phyloP scores from a whole-genome alignment of 164 flowering plant genomes.

The Cinnamomum chago region DNA sequence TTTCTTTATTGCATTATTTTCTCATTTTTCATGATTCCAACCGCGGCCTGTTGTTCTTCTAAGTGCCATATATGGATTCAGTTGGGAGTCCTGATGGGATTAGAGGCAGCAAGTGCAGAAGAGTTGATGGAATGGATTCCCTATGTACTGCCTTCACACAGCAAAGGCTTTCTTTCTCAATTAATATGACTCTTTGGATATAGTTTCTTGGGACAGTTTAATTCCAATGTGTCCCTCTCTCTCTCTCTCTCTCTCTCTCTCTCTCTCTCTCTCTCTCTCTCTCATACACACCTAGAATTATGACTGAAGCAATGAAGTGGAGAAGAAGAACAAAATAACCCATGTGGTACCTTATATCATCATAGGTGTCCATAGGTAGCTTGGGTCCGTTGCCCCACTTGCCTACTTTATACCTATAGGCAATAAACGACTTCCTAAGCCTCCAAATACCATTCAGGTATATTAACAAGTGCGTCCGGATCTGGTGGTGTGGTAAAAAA shows the following conservation, averaged over 20 bases:
- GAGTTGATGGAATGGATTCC: background rate
- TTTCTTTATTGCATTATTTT: background rate
- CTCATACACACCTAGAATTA: background rate
- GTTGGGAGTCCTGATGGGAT: background rate
- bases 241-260: background rate
- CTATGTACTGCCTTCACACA: background rate
- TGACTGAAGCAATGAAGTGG: no score
- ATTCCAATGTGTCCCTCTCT: no score
- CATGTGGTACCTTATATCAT: background rate
- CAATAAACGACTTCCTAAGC: background rate
- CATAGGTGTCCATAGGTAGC: background rate
- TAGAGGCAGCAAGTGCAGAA: conserved; percentile 1
- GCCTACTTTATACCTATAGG: background rate
- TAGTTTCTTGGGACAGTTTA: no score
- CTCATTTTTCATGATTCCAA: conserved; percentile 7
- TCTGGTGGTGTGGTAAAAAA: no score
- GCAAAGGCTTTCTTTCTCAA: no score
- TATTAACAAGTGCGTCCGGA: no score
- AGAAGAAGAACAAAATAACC: background rate
- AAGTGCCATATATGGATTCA: conserved; percentile 2
- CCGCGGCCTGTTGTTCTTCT: conserved; percentile 15
- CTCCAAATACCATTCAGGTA: no score
- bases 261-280: background rate
- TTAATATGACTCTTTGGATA: background rate
- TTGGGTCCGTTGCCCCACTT: background rate